Evolutionary conservation across 108 stramenopile genomes (phyloP).

Genomic region (Epipyxis sp.): DNA sequence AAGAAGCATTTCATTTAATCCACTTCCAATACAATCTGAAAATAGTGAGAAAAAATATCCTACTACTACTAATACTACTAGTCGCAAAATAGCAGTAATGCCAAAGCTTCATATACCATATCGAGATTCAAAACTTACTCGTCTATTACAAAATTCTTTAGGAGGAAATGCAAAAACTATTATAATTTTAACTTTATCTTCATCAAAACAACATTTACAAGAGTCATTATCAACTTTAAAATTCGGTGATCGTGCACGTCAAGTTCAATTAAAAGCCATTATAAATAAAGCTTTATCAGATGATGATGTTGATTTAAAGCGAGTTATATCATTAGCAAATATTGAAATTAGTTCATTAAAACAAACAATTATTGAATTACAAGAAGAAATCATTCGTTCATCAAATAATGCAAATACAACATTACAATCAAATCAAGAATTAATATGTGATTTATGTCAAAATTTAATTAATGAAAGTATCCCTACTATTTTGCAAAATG

Average conservation of each 20-base stretch:
- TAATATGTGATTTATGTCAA: too few relatives aligned
- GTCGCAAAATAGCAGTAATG: background rate
- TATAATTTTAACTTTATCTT: background rate
- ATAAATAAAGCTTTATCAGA: too few relatives aligned
- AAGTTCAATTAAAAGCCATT: background rate
- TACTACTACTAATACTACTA: background rate
- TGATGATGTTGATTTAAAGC: background rate
- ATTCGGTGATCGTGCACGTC: conserved; percentile 15
- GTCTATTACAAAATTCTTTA: conserved; percentile 3
- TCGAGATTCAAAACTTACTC: conserved; percentile 20
- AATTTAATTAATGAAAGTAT: too few relatives aligned
- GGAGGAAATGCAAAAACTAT: conserved; percentile 21
- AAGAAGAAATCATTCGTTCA: too few relatives aligned
- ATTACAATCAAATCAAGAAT: too few relatives aligned
- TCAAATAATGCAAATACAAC: too few relatives aligned
- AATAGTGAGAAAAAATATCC: too few relatives aligned
- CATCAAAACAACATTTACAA: background rate
- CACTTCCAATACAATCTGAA: background rate
- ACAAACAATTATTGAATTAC: conserved; percentile 11
- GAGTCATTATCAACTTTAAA: conserved; percentile 4
- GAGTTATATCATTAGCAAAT: conserved; percentile 6
- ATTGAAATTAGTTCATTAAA: too few relatives aligned
- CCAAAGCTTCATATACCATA: background rate
- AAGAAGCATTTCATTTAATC: too few relatives aligned
- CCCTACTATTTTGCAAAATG: too few relatives aligned